phyloP scores from a whole-genome alignment of 2,329 filamentous ascomycete species.

The Fusarium haematococcum region DNA sequence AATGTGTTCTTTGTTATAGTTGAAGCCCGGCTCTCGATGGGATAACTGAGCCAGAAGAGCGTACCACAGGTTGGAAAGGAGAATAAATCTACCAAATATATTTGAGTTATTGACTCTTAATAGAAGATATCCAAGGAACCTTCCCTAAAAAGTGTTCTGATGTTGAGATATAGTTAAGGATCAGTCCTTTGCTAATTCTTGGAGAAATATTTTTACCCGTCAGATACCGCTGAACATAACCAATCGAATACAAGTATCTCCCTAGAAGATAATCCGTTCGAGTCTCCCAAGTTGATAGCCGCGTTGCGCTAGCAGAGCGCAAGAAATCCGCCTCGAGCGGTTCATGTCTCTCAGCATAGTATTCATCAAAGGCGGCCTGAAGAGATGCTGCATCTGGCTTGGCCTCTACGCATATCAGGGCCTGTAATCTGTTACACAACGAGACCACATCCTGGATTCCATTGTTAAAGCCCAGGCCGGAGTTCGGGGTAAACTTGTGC shows the following conservation, averaged over 20 bases:
- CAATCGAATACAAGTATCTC: background rate
- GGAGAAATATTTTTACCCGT: background rate
- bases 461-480: conserved; percentile 44
- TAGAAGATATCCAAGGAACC: background rate
- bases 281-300: background rate
- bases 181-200: background rate
- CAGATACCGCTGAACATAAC: background rate
- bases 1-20: background rate
- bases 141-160: background rate
- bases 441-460: background rate
- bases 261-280: background rate
- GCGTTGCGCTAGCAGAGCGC: background rate
- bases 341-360: background rate
- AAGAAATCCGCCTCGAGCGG: background rate
- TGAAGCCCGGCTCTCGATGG: background rate
- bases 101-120: background rate
- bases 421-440: background rate
- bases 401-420: background rate
- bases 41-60: background rate
- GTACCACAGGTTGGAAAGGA: background rate
- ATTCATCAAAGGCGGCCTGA: background rate
- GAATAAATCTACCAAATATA: background rate
- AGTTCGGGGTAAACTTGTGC: conserved; percentile 51
- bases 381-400: background rate
- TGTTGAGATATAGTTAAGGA: background rate